phyloP scores from a whole-genome alignment of 73 alveolate species.

The Blepharisma stoltei region DNA sequence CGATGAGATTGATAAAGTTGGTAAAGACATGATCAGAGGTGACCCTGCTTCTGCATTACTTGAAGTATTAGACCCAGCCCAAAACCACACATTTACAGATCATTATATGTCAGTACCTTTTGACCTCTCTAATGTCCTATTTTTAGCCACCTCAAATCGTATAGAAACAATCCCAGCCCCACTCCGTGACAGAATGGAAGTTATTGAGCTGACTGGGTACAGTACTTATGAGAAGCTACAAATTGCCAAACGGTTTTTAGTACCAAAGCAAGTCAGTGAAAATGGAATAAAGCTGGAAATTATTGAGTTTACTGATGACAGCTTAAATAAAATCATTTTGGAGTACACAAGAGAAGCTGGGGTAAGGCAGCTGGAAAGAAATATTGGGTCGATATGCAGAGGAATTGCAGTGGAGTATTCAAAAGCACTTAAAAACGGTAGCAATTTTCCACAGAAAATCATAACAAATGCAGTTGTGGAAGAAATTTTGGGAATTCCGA shows the following conservation, averaged over 20 bases:
- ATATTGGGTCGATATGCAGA: conserved; percentile 70
- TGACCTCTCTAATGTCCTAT: conserved; percentile 74
- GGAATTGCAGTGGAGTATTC: conserved; percentile 65
- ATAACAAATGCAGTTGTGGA: conserved; percentile 51
- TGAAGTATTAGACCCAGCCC: conserved; percentile 91
- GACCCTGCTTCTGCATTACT: conserved; percentile 92
- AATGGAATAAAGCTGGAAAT: conserved; percentile 58
- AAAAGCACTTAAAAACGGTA: neutral
- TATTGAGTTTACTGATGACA: conserved; percentile 48
- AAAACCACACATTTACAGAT: conserved; percentile 88
- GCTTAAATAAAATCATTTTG: conserved; percentile 46
- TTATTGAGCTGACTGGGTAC: conserved; percentile 84
- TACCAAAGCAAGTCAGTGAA: conserved; percentile 81
- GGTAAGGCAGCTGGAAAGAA: conserved; percentile 79
- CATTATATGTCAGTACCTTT: conserved; percentile 75
- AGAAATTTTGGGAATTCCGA: conserved; percentile 77
- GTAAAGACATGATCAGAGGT: conserved; percentile 78
- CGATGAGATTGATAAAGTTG: conserved; percentile 94
- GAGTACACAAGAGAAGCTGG: conserved; percentile 81
- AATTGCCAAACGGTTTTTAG: conserved; percentile 76
- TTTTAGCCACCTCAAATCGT: conserved; percentile 80
- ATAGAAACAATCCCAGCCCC: conserved; percentile 88
- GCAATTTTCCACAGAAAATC: neutral
- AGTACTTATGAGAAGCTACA: conserved; percentile 77
- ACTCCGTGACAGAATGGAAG: conserved; percentile 92